Evolutionary conservation across 2,329 filamentous ascomycete genomes (phyloP).

Genomic region (Trichoderma aggressivum): DNA sequence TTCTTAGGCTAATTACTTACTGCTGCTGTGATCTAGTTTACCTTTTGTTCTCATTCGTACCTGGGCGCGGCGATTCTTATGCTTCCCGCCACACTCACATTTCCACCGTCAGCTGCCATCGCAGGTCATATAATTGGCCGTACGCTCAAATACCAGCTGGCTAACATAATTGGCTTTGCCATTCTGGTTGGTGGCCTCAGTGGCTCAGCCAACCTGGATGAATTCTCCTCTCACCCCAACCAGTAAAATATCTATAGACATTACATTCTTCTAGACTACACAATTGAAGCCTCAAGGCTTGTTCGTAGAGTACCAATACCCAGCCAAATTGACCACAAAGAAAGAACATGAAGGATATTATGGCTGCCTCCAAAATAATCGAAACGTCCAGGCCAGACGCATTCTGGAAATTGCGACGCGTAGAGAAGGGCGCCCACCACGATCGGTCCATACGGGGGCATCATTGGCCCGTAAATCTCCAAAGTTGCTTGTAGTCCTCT

Average conservation of each 20-base stretch:
- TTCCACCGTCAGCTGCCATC: neutral
- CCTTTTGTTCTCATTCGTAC: neutral
- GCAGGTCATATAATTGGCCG: neutral
- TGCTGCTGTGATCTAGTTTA: neutral
- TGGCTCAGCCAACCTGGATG: neutral
- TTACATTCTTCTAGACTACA: neutral
- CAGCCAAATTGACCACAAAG: neutral
- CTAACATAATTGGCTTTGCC: neutral
- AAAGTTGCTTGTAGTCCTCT: neutral
- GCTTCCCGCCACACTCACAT: neutral
- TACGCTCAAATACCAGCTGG: neutral
- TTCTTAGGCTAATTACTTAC: neutral
- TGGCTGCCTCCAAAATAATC: neutral
- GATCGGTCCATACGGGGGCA: neutral
- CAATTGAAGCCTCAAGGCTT: neutral
- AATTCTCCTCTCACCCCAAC: neutral
- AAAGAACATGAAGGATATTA: neutral
- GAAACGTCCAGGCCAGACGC: neutral
- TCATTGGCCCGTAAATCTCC: neutral
- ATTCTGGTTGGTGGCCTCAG: neutral
- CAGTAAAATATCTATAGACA: neutral
- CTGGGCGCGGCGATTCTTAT: neutral
- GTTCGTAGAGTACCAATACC: neutral
- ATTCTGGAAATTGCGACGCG: neutral
- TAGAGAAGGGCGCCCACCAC: neutral